Evolutionary conservation across 768 basidiomycete species (phyloP).

Genomic region (Naganishia antarctica): DNA sequence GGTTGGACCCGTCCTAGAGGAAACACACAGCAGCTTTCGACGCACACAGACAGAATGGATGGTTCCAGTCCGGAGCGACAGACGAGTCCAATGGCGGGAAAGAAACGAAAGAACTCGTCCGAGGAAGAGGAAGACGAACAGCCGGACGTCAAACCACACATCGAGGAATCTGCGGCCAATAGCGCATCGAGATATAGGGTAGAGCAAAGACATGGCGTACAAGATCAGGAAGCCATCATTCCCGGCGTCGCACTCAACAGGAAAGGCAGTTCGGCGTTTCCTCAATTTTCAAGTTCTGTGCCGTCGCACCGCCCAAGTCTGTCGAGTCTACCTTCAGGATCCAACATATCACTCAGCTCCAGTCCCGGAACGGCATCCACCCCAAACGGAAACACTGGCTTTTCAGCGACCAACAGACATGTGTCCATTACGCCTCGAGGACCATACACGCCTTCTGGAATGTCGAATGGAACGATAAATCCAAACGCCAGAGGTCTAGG

Average conservation of each 20-base stretch:
- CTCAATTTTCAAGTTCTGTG: neutral
- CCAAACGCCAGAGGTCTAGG: slow-evolving; percentile 12
- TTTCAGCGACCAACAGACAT: neutral
- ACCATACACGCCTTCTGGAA: neutral
- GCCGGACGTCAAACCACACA: neutral
- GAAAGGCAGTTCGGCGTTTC: neutral
- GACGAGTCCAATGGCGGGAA: neutral
- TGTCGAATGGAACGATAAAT: slow-evolving; percentile 15
- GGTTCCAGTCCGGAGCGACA: neutral
- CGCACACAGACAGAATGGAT: neutral
- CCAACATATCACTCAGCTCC: slow-evolving; percentile 1
- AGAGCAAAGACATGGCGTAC: neutral
- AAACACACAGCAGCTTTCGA: neutral
- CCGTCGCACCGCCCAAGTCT: neutral
- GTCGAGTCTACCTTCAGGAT: neutral
- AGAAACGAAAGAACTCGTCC: slow-evolving; percentile 10
- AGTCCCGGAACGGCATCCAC: neutral
- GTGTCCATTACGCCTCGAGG: neutral
- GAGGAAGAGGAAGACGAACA: neutral
- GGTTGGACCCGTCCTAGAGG: neutral
- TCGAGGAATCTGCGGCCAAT: neutral
- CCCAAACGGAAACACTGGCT: neutral
- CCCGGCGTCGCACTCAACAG: slow-evolving; percentile 14
- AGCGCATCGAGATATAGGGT: neutral
- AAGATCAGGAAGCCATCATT: neutral